These are phyloP conservation scores for Neurospora sp. DNA, from an alignment of 495 filamentous ascomycete species.

Conservation along the genomic window DNA sequence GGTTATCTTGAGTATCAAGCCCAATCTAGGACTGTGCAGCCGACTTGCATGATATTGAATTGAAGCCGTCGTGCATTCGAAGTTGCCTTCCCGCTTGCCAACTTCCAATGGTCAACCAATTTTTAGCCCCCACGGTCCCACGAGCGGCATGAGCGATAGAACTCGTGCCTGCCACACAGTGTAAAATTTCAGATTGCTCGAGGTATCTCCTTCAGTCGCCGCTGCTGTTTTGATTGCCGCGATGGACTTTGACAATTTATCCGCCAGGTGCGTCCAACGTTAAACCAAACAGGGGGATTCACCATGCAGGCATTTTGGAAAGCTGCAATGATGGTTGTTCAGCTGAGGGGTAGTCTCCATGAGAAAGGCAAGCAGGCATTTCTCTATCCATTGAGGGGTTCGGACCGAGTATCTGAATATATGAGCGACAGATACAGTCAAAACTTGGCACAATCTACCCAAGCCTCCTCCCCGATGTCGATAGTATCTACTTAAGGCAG, in stretches of 20 bases:
- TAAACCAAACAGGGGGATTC: neutral
- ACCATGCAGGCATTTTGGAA: neutral
- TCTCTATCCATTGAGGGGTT: neutral
- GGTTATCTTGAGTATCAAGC: neutral
- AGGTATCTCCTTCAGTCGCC: neutral
- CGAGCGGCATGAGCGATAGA: neutral
- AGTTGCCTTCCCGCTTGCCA: neutral
- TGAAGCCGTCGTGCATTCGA: neutral
- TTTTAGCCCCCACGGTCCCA: neutral
- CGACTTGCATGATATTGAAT: neutral
- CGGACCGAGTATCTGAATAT: neutral
- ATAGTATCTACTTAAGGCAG: neutral
- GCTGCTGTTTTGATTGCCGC: neutral
- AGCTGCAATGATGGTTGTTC: neutral
- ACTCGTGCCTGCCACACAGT: neutral
- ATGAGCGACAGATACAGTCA: neutral
- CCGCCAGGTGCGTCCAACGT: neutral
- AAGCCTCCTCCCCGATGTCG: no score
- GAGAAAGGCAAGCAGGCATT: neutral
- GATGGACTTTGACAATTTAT: neutral
- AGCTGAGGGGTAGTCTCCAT: neutral
- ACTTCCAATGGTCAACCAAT: neutral
- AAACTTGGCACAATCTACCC: no score
- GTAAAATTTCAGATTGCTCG: neutral
- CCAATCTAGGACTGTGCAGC: neutral